Evolutionary conservation across 176 grass and related monocot species (phyloP), one percentile per base, ranked within the genome.

Genomic region (Eleusine coracana): DNA sequence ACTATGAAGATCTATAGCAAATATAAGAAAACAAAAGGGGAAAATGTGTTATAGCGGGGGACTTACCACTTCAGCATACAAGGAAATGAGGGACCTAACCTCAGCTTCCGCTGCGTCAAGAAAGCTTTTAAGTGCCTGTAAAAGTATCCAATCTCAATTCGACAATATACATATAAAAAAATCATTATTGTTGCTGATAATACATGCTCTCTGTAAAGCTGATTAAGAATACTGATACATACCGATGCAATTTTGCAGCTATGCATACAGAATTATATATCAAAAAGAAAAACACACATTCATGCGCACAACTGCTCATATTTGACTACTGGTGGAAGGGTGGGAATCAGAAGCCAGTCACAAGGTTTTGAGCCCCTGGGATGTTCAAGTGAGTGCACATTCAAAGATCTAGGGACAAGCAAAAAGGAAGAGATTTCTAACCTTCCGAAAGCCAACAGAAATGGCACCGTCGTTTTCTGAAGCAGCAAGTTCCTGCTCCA

Each of bases 1-100:
- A 74, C 66, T 21, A 70, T 89, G 45, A 82, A 76, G 31, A 71
- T 77, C 66, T 66, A 66, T 77, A 23, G 66, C 54, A 66, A 37
- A 74, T 41, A 86, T n/a, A 82, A 49, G 52, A 21, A 17, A 80
- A 74, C 37, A 25, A 28, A 13, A 71, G 51, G 54, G 3, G 28
- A 75, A 83, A 17, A 27, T 49, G 71, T 62, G 80, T 54, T 70
- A 80, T 21, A 16, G 48, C 15, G 83, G 70, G 70, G 73, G 78
- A 88, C 91, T 95, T 79, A 96, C 93, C 83, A 98, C 96, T 93
- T 98, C 93, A 54, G 96, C 88, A 87, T 98, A 98, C 83, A 98
- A 90, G 62, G 93, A 94, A 87, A 93, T 95, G 58, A 98, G 85
- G 73, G 87, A 93, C 77, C 96, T 93, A 84, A 95, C 93, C 73